phyloP scores from a whole-genome alignment of 2,329 filamentous ascomycete genomes.

The Whalleya microplaca region DNA sequence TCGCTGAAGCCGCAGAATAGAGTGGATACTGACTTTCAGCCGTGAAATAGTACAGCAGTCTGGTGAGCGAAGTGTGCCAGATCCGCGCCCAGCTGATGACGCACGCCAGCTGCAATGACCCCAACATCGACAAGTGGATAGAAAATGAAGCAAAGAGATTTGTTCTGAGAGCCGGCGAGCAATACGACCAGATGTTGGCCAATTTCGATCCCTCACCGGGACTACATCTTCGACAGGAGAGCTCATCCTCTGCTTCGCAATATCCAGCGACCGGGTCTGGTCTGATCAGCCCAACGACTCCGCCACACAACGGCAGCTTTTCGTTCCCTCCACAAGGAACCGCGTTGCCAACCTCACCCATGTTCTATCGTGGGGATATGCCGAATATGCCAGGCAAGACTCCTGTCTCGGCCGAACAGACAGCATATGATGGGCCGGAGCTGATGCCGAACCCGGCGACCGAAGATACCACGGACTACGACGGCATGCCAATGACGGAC shows the following conservation, averaged over 20 bases:
- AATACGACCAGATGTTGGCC: slow-evolving; percentile 35
- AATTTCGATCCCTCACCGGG: slow-evolving; percentile 15
- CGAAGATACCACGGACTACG: slow-evolving; percentile 25
- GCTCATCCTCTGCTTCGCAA: slow-evolving; percentile 22
- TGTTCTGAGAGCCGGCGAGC: slow-evolving; percentile 42
- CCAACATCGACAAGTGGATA: slow-evolving; percentile 58
- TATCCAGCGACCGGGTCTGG: slow-evolving; percentile 18
- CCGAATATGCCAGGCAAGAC: slow-evolving; percentile 4
- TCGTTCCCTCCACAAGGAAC: slow-evolving; percentile 11
- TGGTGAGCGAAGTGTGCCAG: slow-evolving; percentile 49
- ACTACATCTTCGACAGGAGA: slow-evolving; percentile 14
- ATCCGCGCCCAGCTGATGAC: slow-evolving; percentile 57
- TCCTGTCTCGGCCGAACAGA: slow-evolving; percentile 2
- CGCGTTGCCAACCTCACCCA: slow-evolving; percentile 21
- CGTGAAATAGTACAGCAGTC: slow-evolving; percentile 34
- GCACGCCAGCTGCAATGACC: slow-evolving; percentile 56
- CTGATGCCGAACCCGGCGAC: slow-evolving; percentile 3
- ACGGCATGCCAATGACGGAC: slow-evolving; percentile 24
- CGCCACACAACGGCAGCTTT: slow-evolving; percentile 16
- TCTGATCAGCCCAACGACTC: slow-evolving; percentile 15
- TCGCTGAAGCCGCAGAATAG: not conserved
- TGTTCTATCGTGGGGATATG: slow-evolving; percentile 20
- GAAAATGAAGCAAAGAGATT: slow-evolving; percentile 55
- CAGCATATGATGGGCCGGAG: slow-evolving; percentile 19
- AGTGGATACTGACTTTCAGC: not conserved